Evolutionary conservation across 1,284 basidiomycete species (phyloP).

Genomic region (Vanrija sp.): DNA sequence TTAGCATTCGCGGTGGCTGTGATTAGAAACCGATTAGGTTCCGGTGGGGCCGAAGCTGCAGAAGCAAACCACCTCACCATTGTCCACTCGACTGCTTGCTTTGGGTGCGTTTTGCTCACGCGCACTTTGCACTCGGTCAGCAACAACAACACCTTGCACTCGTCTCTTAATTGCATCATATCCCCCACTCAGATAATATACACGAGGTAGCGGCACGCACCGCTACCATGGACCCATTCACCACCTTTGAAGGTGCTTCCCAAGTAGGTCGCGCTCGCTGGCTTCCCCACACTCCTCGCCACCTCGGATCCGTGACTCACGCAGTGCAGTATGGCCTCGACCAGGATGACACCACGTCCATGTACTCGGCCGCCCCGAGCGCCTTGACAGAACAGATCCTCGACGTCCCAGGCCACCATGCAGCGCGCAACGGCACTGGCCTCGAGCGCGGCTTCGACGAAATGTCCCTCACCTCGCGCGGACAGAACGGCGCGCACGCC

Average conservation of each 20-base stretch:
- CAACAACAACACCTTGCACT: not conserved
- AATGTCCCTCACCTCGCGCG: slow-evolving; percentile 16
- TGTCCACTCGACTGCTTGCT: too few relatives aligned
- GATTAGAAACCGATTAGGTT: too few relatives aligned
- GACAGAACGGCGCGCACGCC: slow-evolving; percentile 6
- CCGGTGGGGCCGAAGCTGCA: too few relatives aligned
- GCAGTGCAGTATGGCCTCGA: slow-evolving; percentile 61
- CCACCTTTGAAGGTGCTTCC: slow-evolving; percentile 67
- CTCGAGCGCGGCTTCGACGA: slow-evolving; percentile 19
- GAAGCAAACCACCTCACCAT: too few relatives aligned
- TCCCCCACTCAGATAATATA: not conserved
- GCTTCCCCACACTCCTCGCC: slow-evolving; percentile 43
- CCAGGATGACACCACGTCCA: slow-evolving; percentile 72
- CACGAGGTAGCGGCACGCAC: not conserved
- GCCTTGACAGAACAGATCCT: slow-evolving; percentile 50
- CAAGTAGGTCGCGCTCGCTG: slow-evolving; percentile 31
- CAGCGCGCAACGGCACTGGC: not conserved
- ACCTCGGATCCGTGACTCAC: not conserved
- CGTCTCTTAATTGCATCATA: not conserved
- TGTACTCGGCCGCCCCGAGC: slow-evolving; percentile 52
- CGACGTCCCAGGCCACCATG: slow-evolving; percentile 1
- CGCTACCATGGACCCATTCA: slow-evolving; percentile 68
- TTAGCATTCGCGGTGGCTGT: not conserved
- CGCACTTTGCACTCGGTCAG: not conserved
- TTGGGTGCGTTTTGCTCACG: too few relatives aligned